Base-by-base conservation (phyloP, 2,329 filamentous ascomycete species). In the Botryotinia globosa region DNA sequence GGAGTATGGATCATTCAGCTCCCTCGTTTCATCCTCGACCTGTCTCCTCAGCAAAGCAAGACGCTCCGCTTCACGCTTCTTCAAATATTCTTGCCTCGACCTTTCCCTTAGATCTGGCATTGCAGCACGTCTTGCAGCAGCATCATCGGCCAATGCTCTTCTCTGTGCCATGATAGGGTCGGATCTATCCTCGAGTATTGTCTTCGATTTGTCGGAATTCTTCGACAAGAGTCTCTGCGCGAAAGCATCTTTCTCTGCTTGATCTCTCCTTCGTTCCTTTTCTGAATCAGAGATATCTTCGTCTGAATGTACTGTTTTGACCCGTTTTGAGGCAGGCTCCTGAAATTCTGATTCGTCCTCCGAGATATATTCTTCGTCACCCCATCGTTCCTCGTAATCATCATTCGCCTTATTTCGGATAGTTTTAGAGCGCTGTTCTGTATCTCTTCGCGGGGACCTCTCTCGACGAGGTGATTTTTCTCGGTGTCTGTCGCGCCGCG, bases 81-180 rank as follows among this genome's bases (percentile, higher is more conserved):
- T 94, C 44, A 99, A 86, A 80, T 99, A 99, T 76, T 96, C 91
- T 80, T 98, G 94, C 74, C 96, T 89, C 4, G 94, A 97, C 45
- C 94, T 89, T 79, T 96, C 86, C 59, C 96, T 88, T 29, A 98
- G 83, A 74, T 97, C 94, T 4, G 91, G 90, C 80, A 97, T 87
- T n/a, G 92, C 92, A 14, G 90, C 90, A 74, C 86, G 86, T 73
- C 91, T 86, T 10, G 91, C 88, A 54, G 87, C 87, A 6, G 90
- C 86, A 80, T 94, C 90, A 74, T 92, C 90, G 18, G 89, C 90
- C 73, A 92, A 81, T 1, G 87, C 85, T 74, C 90, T 85, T 66
- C 91, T 85, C 74, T 90, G 86, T 1, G 87, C 88, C 14, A 88
- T 68, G 6, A 68, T 39, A 34, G 65, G 65, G 5, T 68, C 65